These are phyloP conservation scores for Phytophthora meadii DNA, from an alignment of 352 stramenopile species.

Conservation along the genomic window DNA sequence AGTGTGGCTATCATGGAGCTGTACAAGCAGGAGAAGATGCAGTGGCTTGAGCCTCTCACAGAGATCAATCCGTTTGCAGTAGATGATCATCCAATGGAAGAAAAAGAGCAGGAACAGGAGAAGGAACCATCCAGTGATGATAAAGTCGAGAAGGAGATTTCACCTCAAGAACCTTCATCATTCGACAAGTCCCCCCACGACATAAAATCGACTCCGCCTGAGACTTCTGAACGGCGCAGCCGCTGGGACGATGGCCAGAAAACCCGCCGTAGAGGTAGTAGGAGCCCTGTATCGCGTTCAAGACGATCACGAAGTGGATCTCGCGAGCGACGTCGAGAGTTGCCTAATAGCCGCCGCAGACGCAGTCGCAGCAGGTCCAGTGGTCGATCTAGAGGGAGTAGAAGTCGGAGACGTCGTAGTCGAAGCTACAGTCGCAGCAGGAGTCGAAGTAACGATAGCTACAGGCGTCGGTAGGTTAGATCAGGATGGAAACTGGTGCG, in stretches of 20 bases:
- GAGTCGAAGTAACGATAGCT: conserved; percentile 30
- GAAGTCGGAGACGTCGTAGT: conserved; percentile 27
- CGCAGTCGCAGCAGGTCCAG: conserved; percentile 35
- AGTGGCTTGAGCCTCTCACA: conserved; percentile 80
- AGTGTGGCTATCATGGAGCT: conserved; percentile 65
- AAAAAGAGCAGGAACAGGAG: conserved; percentile 8
- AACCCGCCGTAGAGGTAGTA: conserved; percentile 5
- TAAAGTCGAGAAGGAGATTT: conserved; percentile 18
- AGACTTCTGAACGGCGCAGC: conserved; percentile 16
- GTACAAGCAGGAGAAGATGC: conserved; percentile 61
- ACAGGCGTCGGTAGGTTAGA: conserved; percentile 14
- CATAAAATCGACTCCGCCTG: conserved; percentile 3
- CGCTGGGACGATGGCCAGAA: conserved; percentile 34
- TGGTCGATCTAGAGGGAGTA: conserved; percentile 26
- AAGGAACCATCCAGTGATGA: conserved; percentile 1
- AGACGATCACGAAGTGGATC: conserved; percentile 28
- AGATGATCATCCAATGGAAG: conserved; percentile 49
- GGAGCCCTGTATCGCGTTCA: conserved; percentile 13
- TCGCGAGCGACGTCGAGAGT: conserved; percentile 14
- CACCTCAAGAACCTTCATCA: conserved; percentile 19
- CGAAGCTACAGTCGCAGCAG: conserved; percentile 31
- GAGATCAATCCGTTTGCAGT: conserved; percentile 71
- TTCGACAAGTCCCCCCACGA: conserved; percentile 3
- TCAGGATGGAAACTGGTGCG: no score
- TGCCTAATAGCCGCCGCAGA: conserved; percentile 15